A percentile compares a stretch with the other conserved stretches of the same genome.
Conservation (phyloP, 2,329 filamentous ascomycete genomes). For the Zymoseptoria passerinii region DNA sequence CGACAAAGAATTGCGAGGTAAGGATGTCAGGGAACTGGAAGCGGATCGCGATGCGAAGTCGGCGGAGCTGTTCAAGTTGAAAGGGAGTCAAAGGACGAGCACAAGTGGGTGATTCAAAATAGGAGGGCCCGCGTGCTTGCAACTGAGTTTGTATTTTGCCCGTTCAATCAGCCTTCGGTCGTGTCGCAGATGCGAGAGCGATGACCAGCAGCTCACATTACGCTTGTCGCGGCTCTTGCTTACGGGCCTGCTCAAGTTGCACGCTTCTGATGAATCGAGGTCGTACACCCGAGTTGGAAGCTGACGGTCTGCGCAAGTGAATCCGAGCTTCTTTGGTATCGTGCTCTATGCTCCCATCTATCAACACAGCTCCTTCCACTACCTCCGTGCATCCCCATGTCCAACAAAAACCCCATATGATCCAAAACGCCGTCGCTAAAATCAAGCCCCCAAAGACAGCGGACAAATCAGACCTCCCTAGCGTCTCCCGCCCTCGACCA, state of each 20-base stretch:
- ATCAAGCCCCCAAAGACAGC: background rate
- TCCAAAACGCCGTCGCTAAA: background rate
- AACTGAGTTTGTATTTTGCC: too few relatives aligned
- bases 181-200: too few relatives aligned
- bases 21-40: background rate
- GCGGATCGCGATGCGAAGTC: background rate
- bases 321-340: too few relatives aligned
- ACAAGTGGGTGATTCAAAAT: too few relatives aligned
- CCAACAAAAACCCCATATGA: background rate
- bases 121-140: too few relatives aligned
- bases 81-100: background rate
- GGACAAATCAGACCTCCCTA: background rate
- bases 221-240: too few relatives aligned
- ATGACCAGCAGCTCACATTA: too few relatives aligned
- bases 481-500: slow-evolving; percentile 27
- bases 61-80: background rate
- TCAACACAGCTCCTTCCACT: background rate
- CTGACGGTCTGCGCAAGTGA: too few relatives aligned
- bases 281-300: too few relatives aligned
- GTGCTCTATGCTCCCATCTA: background rate
- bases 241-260: too few relatives aligned
- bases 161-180: too few relatives aligned
- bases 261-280: too few relatives aligned
- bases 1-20: background rate
- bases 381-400: background rate